Conservation (phyloP, 179 eudicot species). For the Spinacia oleracea region DNA sequence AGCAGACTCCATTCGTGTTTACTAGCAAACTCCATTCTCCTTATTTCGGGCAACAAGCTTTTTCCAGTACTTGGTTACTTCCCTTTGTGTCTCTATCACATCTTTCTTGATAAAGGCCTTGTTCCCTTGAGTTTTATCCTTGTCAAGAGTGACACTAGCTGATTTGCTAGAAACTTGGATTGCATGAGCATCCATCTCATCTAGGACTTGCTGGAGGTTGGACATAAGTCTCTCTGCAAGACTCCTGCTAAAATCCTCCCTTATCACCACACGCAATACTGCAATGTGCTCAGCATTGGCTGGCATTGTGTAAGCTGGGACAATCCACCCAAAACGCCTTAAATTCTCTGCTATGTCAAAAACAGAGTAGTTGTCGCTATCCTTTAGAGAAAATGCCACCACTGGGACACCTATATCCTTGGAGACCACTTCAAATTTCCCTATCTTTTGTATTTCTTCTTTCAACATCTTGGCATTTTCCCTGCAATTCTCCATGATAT, state of each 20-base stretch:
- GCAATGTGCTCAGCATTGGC: constrained; percentile 19
- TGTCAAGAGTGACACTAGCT: not conserved
- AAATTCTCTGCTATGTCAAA: constrained; percentile 18
- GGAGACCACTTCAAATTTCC: constrained; percentile 20
- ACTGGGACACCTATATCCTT: constrained; percentile 22
- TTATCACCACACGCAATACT: constrained; percentile 19
- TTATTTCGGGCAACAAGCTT: constrained; percentile 17
- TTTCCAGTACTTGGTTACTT: constrained; percentile 14
- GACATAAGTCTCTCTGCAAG: constrained; percentile 20
- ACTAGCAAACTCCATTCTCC: constrained; percentile 20
- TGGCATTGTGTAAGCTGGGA: constrained; percentile 24
- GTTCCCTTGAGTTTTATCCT: not conserved
- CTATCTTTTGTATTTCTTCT: constrained; percentile 15
- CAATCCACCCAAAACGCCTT: constrained; percentile 26
- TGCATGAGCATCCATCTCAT: constrained; percentile 16
- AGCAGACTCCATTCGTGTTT: too few relatives aligned
- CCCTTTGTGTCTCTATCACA: not conserved
- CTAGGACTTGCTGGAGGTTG: constrained; percentile 16
- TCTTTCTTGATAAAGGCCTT: constrained; percentile 12
- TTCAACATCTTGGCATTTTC: constrained; percentile 11
- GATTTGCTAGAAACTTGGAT: not conserved
- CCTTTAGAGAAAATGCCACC: constrained; percentile 16
- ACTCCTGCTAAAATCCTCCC: constrained; percentile 24
- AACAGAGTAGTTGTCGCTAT: constrained; percentile 22
- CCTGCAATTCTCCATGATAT: constrained; percentile 26